Percentiles rank a stretch among this genome's conserved stretches.
phyloP scores from a whole-genome alignment of 1,139 yeast genomes.

The Taphrina flavorubra region DNA sequence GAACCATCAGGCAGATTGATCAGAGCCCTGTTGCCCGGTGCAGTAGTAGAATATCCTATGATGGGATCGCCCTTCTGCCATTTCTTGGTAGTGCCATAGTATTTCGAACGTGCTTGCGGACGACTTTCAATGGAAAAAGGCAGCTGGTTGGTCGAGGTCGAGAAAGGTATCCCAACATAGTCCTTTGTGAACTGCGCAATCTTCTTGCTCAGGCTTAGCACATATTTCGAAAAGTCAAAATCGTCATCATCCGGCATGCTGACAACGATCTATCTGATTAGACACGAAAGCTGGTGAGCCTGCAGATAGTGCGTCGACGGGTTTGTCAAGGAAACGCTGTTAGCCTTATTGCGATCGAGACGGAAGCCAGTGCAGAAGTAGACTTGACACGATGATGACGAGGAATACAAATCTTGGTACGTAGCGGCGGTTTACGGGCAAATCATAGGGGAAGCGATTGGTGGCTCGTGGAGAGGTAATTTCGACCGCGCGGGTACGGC shows the following conservation, averaged over 20 bases:
- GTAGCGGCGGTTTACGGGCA: no score
- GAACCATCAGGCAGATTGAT: conserved; percentile 37
- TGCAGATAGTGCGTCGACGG: no score
- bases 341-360: no score
- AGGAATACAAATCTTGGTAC: no score
- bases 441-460: background rate
- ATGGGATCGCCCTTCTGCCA: conserved; percentile 39
- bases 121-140: conserved; percentile 26
- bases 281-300: background rate
- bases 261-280: background rate
- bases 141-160: conserved; percentile 14
- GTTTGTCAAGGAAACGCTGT: no score
- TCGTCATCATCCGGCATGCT: conserved; percentile 21
- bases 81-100: conserved; percentile 17
- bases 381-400: no score
- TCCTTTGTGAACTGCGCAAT: conserved; percentile 35
- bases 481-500: background rate
- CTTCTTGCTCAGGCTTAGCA: conserved; percentile 24
- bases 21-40: conserved; percentile 10
- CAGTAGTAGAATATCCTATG: conserved; percentile 16
- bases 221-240: conserved; percentile 23
- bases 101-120: conserved; percentile 9
- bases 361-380: no score
- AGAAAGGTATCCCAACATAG: conserved; percentile 34
- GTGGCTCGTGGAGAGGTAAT: conserved; percentile 6